These are phyloP conservation scores for Selaginella moellendorffii DNA, from an alignment of 75 land plant genomes.

Conservation along the genomic window DNA sequence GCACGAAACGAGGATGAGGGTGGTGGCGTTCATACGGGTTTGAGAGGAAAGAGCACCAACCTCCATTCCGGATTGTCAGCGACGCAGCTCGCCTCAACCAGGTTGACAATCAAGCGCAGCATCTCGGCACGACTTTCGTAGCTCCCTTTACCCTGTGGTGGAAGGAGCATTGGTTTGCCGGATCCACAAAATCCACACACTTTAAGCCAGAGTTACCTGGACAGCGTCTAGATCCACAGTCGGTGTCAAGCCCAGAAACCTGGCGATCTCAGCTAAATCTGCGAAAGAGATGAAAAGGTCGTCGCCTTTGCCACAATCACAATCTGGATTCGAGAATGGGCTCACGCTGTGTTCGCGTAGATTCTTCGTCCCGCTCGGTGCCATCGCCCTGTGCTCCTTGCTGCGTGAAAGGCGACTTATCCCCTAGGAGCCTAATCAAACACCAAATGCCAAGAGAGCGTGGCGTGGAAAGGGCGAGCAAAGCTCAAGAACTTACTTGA, in stretches of 20 bases:
- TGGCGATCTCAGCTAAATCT: conserved; percentile 96
- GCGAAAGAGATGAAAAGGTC: conserved; percentile 10
- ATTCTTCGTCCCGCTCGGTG: conserved; percentile 83
- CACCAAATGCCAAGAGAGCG: no score
- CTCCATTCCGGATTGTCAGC: conserved; percentile 98
- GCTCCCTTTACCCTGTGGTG: conserved; percentile 81
- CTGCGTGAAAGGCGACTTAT: conserved; percentile 88
- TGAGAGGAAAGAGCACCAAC: conserved; percentile 30
- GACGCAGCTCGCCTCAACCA: conserved; percentile 77
- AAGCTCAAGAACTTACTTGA: conserved; percentile 47
- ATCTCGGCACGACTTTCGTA: conserved; percentile 88
- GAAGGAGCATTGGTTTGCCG: no score
- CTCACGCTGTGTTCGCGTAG: conserved; percentile 66
- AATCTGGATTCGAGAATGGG: no score
- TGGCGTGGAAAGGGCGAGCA: not conserved
- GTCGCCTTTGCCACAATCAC: not conserved
- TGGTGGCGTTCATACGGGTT: no score
- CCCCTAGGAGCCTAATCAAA: conserved; percentile 89
- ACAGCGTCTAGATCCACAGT: conserved; percentile 73
- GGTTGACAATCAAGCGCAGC: conserved; percentile 77
- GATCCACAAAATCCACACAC: not conserved
- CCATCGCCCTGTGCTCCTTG: conserved; percentile 60
- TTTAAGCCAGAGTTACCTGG: conserved; percentile 40
- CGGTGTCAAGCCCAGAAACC: conserved; percentile 73
- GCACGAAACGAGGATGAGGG: no score